phyloP scores from a whole-genome alignment of 768 basidiomycete genomes.

The Boletus vermiculosoides region DNA sequence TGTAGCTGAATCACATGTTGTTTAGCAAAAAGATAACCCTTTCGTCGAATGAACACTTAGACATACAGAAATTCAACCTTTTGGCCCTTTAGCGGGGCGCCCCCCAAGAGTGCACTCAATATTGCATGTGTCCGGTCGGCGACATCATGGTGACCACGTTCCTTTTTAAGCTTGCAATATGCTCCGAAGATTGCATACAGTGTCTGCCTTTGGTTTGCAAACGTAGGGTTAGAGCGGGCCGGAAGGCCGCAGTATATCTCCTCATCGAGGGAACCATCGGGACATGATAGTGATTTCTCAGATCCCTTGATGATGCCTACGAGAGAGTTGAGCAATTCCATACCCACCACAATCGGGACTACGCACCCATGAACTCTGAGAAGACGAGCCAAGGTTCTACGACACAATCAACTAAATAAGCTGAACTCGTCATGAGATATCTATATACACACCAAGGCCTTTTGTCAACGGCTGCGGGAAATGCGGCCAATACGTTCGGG shows the following conservation, averaged over 20 bases:
- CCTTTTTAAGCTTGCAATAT: constrained; percentile 48
- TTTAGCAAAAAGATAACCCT: background rate
- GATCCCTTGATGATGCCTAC: constrained; percentile 71
- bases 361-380: constrained; percentile 61
- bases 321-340: background rate
- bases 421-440: background rate
- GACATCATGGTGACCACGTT: constrained; percentile 46
- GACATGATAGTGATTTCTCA: constrained; percentile 43
- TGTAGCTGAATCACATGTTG: constrained; percentile 41
- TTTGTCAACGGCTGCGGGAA: constrained; percentile 51
- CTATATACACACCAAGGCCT: constrained; percentile 44
- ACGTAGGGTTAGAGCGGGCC: constrained; percentile 51
- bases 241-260: constrained; percentile 48
- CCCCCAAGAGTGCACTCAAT: constrained; percentile 34
- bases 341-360: background rate
- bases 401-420: background rate
- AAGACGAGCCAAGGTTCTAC: constrained; percentile 63
- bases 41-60: background rate
- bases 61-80: constrained; percentile 58
- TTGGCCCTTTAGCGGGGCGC: constrained; percentile 34
- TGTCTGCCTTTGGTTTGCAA: constrained; percentile 46
- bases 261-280: constrained; percentile 41
- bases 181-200: constrained; percentile 54
- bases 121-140: constrained; percentile 65
- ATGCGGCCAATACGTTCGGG: constrained; percentile 56